phyloP scores from a whole-genome alignment of 352 stramenopile species.

The Globisporangium viniferum region DNA sequence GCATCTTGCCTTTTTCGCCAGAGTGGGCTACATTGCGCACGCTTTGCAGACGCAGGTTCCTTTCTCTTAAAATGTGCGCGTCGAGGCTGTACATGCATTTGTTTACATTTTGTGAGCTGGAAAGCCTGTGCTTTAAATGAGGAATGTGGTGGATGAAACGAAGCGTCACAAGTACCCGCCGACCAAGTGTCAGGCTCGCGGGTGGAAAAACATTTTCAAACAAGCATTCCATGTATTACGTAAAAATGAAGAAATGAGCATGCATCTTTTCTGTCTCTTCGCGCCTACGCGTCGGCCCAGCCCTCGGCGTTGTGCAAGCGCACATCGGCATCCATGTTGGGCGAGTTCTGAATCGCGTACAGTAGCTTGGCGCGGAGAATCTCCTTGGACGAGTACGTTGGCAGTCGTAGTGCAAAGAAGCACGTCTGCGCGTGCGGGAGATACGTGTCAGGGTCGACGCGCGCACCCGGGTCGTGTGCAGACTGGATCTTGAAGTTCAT shows the following conservation, averaged over 20 bases:
- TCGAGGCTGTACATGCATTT: too few species aligned
- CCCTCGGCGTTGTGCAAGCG: slow-evolving; percentile 90
- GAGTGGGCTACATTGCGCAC: too few species aligned
- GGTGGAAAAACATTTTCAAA: too few species aligned
- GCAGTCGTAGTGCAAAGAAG: slow-evolving; percentile 97
- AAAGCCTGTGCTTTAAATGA: too few species aligned
- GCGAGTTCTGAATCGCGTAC: slow-evolving; percentile 95
- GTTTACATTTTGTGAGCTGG: too few species aligned
- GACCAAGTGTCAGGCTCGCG: too few species aligned
- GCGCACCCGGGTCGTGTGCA: slow-evolving; percentile 74
- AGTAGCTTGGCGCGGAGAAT: slow-evolving; percentile 82
- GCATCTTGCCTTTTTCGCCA: too few species aligned
- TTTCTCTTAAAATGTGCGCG: too few species aligned
- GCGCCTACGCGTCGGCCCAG: slow-evolving; percentile 73
- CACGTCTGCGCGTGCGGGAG: slow-evolving; percentile 98
- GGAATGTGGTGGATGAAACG: too few species aligned
- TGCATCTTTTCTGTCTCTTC: not conserved
- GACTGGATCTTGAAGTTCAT: slow-evolving; percentile 94
- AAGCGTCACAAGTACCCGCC: too few species aligned
- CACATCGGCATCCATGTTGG: slow-evolving; percentile 94
- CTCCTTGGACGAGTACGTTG: slow-evolving; percentile 92
- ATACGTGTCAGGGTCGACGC: slow-evolving; percentile 84
- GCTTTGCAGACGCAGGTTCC: too few species aligned
- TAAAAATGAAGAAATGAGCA: not conserved
- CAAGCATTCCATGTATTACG: not conserved